Percentiles rank a stretch among this genome's conserved stretches.
Conservation (phyloP, 331 rosid genomes). For the Cydonia oblonga region DNA sequence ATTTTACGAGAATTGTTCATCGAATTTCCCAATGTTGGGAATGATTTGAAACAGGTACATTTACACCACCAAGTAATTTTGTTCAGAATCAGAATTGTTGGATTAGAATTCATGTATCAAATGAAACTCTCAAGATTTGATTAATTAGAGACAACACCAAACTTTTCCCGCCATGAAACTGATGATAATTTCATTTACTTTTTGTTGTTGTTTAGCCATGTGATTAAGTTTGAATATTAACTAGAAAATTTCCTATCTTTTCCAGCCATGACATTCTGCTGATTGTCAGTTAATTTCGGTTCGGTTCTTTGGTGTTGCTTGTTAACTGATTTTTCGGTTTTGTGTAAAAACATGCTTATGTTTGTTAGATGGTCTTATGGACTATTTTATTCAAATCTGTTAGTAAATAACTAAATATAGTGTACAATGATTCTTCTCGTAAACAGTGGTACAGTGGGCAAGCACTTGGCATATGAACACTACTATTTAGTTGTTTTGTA, state of each 20-base stretch:
- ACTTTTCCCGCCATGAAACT: background rate
- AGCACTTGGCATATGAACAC: background rate
- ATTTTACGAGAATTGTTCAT: conserved; percentile 39
- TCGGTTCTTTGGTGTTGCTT: background rate
- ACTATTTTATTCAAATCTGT: background rate
- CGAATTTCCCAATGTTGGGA: conserved; percentile 59
- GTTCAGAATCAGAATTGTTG: background rate
- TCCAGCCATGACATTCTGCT: background rate
- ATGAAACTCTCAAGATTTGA: background rate
- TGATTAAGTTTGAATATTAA: background rate
- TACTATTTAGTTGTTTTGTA: background rate
- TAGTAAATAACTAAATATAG: background rate
- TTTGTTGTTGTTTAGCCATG: background rate
- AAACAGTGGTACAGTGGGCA: background rate
- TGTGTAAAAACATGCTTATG: background rate
- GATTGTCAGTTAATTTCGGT: background rate
- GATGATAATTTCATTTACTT: background rate
- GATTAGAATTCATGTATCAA: background rate
- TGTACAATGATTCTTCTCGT: background rate
- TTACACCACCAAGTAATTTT: background rate
- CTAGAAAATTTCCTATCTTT: background rate
- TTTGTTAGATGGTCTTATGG: background rate
- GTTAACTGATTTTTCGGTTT: background rate
- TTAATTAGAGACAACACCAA: background rate
- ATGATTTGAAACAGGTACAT: conserved; percentile 58